phyloP scores from a whole-genome alignment of 441 rosid species.

The Eutrema salsugineum region DNA sequence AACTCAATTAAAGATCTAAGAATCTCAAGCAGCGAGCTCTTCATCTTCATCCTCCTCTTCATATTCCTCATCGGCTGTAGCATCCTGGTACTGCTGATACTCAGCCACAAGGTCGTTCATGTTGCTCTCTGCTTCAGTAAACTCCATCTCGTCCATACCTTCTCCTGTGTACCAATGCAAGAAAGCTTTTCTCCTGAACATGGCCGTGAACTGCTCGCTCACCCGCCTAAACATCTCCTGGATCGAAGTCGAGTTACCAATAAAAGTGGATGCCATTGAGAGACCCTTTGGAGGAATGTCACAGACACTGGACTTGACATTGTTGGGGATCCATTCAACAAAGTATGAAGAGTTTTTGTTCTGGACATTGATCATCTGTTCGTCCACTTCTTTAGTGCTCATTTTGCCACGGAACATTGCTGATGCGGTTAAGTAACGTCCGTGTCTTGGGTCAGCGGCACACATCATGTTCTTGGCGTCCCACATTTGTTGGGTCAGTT shows the following conservation, averaged over 20 bases:
- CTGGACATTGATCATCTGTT: slow-evolving; percentile 66
- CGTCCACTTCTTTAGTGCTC: slow-evolving; percentile 72
- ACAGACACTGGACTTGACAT: slow-evolving; percentile 63
- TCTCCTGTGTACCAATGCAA: slow-evolving; percentile 69
- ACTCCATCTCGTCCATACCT: slow-evolving; percentile 73
- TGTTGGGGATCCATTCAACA: slow-evolving; percentile 74
- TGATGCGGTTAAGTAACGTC: slow-evolving; percentile 63
- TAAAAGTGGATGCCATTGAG: slow-evolving; percentile 60
- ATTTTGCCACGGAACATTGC: slow-evolving; percentile 74
- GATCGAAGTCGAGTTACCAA: slow-evolving; percentile 60
- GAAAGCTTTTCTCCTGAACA: slow-evolving; percentile 68
- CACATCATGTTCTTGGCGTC: slow-evolving; percentile 73
- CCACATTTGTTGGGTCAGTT: slow-evolving; percentile 73
- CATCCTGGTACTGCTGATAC: slow-evolving; percentile 66
- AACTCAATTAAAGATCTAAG: not conserved
- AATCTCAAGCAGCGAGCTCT: slow-evolving; percentile 13
- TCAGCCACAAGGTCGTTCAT: slow-evolving; percentile 66
- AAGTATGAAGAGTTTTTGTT: slow-evolving; percentile 73
- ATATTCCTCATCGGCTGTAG: slow-evolving; percentile 55
- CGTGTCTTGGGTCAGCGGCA: slow-evolving; percentile 68
- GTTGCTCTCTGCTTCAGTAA: slow-evolving; percentile 66
- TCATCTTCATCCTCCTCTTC: slow-evolving; percentile 49
- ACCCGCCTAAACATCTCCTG: slow-evolving; percentile 65
- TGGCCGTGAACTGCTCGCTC: slow-evolving; percentile 61
- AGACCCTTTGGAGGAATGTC: slow-evolving; percentile 64